Conservation (phyloP, 495 filamentous ascomycete genomes). For the Trichodelitschia bisporula region DNA sequence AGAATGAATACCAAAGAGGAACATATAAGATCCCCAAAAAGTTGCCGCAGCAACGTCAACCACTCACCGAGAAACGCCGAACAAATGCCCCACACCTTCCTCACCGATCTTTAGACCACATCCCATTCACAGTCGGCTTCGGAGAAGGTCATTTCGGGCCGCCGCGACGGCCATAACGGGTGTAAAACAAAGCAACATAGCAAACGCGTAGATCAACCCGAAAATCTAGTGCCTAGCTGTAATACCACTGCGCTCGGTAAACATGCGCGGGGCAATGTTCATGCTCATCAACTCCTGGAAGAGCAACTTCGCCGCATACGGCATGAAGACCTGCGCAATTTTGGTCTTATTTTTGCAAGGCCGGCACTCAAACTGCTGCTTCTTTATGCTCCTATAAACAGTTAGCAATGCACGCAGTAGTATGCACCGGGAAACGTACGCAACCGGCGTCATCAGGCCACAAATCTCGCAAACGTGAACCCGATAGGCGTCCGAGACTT, state of each 20-base stretch:
- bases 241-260: conserved; percentile 29
- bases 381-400: conserved; percentile 57
- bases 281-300: conserved; percentile 96
- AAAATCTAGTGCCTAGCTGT: too few species aligned
- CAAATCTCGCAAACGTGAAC: conserved; percentile 98
- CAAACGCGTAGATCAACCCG: too few species aligned
- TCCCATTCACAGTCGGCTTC: too few species aligned
- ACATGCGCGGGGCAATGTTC: conserved; percentile 96
- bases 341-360: conserved; percentile 96
- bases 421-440: conserved; percentile 36
- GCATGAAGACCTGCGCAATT: conserved; percentile 92
- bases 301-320: conserved; percentile 91
- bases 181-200: too few species aligned
- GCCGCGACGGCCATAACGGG: too few species aligned
- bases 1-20: too few species aligned
- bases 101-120: too few species aligned
- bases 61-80: too few species aligned
- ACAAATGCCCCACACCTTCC: too few species aligned
- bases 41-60: too few species aligned
- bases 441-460: conserved; percentile 94
- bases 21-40: too few species aligned
- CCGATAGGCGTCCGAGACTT: conserved; percentile 92
- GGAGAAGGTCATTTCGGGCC: too few species aligned
- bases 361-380: conserved; percentile 83
- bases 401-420: conserved; percentile 8